Base-by-base conservation (phyloP, 441 rosid genomes). In the Brassica hybrid region DNA sequence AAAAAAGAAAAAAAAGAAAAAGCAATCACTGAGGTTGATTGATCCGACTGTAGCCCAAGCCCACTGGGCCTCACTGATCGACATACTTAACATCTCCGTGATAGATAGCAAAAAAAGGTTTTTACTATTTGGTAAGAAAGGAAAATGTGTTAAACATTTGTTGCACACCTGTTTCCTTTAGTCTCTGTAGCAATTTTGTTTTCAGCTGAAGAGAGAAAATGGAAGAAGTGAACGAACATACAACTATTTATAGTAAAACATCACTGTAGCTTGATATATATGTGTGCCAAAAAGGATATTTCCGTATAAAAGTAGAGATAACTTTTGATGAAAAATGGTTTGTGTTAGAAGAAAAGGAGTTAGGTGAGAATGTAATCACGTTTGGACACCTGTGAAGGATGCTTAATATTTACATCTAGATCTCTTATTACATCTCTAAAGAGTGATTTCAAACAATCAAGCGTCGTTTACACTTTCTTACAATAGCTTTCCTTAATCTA, bases 91-190 rank as follows among this genome's bases (percentile, higher is more conserved):
- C 2, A 66, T 6, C 7, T 13, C 13, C 17, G 34, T 14, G 19
- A 48, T 13, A 48, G 7, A 2, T 2, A 10, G 30, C 6, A 38
- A 8, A 2, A 17, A 19, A 57, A 11, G 56, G 62, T 72, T 59
- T 76, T 32, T 48, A 48, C 50, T 11, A 9, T 14, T 27, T 30
- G 67, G 72, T 41, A 14, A 11, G 58, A 43, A 4, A 19, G 13
- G 56, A 45, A 21, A 72, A 66, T 71, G 73, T 65, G 73, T 66
- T 48, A 78, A 73, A 72, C 73, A 73, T 78, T 68, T 67, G 48
- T 34, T 60, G 64, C 43, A 77, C 38, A 32, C 64, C 59, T 71
- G 67, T 71, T 65, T 27, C 21, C 59, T 13, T 45, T 41, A 48
- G 54, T 48, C 16, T 48, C 7, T n/a, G 16, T 48, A 18, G 12